Evolutionary conservation across 169 alveolate genomes (phyloP).

Genomic region (Eimeria maxima): DNA sequence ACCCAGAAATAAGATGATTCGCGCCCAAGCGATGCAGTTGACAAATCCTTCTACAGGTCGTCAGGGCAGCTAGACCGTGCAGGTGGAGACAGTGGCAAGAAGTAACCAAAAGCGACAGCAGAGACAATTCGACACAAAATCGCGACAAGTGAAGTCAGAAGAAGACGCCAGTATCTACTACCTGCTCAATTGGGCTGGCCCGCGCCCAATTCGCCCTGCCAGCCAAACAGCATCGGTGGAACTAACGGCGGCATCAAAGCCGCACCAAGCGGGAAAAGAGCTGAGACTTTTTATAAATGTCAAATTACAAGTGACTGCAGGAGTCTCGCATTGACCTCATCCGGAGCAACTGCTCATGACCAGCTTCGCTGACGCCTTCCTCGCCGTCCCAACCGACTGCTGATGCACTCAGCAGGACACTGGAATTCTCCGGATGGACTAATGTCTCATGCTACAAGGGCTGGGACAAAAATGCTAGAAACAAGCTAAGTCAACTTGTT

Average conservation of each 20-base stretch:
- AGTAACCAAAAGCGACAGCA: background rate
- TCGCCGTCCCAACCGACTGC: background rate
- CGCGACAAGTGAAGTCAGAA: background rate
- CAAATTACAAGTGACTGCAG: background rate
- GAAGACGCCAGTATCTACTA: background rate
- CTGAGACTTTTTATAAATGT: background rate
- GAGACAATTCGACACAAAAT: background rate
- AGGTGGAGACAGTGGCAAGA: background rate
- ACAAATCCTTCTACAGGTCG: background rate
- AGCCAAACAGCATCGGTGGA: slow-evolving; percentile 21
- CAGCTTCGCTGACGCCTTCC: background rate
- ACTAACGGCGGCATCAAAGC: background rate
- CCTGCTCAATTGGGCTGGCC: slow-evolving; percentile 7
- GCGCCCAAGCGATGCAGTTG: background rate
- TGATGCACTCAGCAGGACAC: slow-evolving; percentile 15
- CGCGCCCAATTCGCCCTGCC: background rate
- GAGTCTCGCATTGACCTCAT: background rate
- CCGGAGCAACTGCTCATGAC: background rate
- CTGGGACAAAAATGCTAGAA: background rate
- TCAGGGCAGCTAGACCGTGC: background rate
- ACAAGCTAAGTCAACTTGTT: background rate
- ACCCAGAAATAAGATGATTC: background rate
- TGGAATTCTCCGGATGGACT: background rate
- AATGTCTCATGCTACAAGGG: background rate
- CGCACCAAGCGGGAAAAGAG: background rate